Evolutionary conservation across 2,329 filamentous ascomycete species (phyloP), one percentile per base, ranked within the genome.

Genomic region (Metarhizium humberi): DNA sequence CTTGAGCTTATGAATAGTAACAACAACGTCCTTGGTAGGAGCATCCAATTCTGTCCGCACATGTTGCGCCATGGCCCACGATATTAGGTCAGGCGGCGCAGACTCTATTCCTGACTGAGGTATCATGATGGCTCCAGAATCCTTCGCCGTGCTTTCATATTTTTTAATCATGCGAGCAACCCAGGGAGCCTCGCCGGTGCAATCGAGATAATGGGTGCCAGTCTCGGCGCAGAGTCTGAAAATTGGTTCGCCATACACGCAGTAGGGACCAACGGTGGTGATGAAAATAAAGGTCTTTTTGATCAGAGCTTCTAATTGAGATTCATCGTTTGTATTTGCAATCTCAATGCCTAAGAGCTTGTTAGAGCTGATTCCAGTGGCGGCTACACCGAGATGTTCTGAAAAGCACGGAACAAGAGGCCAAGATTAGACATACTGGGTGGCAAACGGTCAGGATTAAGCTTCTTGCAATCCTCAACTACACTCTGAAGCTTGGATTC

Each of bases 401-500:
- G 18, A 38, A 38, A 6, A 1, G 25, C 4, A 25, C 0, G 25
- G 25, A 32, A 16, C 30, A 55, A 56, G 63, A 30, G 30, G 42
- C 56, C 30, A 54, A 18, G 20, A 4, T 47, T 14, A 14, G 45
- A 62, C 72, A 64, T 79, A 88, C 87, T 82, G 65, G 91, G 90
- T 53, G 81, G 78, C 40, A 74, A 66, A 53, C 92, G 85, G 68
- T 95, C 85, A 2, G 84, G 76, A 66, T 88, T 88, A 56, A 87
- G 64, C 55, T 73, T 67, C 63, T 84, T 83, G 67, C 92, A 78
- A 54, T 88, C 82, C 53, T 83, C 75, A 7, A 84, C 82, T 11
- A 96, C 71, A 45, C 73, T 72, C 61, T 87, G 79, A 4, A 97
- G 78, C 69, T 96, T 96, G 51, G 77, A 74, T 51, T 78, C 74